A percentile compares a stretch with the other conserved stretches of the same genome.
These are phyloP conservation scores for Cutaneotrichosporon cavernicola DNA, from an alignment of 1,284 basidiomycete genomes.

Conservation along the genomic window DNA sequence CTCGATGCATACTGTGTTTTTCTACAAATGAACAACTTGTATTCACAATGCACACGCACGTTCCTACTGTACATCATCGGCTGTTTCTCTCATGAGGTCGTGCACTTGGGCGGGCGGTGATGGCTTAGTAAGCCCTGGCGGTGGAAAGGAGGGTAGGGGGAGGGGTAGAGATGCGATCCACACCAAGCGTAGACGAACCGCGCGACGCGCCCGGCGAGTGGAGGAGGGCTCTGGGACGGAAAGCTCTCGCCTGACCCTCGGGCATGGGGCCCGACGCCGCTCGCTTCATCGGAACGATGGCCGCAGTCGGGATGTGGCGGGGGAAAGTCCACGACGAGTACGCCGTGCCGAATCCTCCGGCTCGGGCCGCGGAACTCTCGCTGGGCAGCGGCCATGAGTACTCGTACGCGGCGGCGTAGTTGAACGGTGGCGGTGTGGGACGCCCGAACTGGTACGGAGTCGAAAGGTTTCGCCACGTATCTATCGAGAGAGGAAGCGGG, in stretches of 20 bases:
- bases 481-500: not conserved
- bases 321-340: not conserved
- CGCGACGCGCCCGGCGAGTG: not conserved
- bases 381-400: conserved; percentile 7
- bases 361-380: conserved; percentile 51
- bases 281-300: not conserved
- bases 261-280: not conserved
- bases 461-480: not conserved
- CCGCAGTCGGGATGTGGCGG: not conserved
- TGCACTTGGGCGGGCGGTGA: not conserved
- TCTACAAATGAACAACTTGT: not conserved
- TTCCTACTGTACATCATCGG: not conserved
- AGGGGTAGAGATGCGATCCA: not conserved
- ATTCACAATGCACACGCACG: not conserved
- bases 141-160: not conserved
- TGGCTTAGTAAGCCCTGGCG: not conserved
- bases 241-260: not conserved
- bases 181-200: not conserved
- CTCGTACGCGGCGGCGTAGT: conserved; percentile 4
- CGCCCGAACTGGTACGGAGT: not conserved
- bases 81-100: not conserved
- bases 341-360: not conserved
- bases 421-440: conserved; percentile 1
- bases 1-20: not conserved
- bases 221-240: not conserved